Evolutionary conservation across 2,329 filamentous ascomycete genomes (phyloP), one percentile per base, ranked within the genome.

Genomic region (Chaetomiaceae sp.): DNA sequence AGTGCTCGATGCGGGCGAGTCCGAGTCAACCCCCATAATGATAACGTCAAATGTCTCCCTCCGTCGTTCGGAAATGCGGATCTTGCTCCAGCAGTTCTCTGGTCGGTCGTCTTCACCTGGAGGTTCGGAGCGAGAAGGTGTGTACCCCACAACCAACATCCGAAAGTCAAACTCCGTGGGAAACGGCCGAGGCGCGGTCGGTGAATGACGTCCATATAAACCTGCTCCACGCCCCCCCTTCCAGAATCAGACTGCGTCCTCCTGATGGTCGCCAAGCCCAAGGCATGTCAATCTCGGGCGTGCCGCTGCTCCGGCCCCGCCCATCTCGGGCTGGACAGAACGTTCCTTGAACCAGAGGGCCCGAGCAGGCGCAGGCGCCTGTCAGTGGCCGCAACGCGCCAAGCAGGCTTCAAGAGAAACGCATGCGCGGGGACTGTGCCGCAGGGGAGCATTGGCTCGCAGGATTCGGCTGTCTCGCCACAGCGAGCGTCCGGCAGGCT

Each of bases 1-100:
- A 22, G 42, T 33, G 14, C 34, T 30, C 10, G 51, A 51, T 30
- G 46, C 35, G 26, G 45, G 41, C 30, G 55, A 54, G 42, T 52
- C 49, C 44, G 53, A 55, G 43, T 55, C 42, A 34, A 44, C 44
- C 19, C 45, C 50, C 53, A 55, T 53, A n/a, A 43, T 52, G 36
- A 32, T 14, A 19, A 15, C 34, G 18, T 30, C 14, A n/a, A n/a
- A 17, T 18, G 7, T 18, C 17, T 36, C 37, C 20, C 26, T 37
- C 17, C 36, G 34, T 30, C 22, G 37, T n/a, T n/a, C n/a, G n/a
- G n/a, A n/a, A n/a, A n/a, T n/a, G n/a, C n/a, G n/a, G n/a, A n/a
- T n/a, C n/a, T n/a, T n/a, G n/a, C n/a, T n/a, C n/a, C n/a, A n/a
- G n/a, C n/a, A n/a, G n/a, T 6, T 2, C 29, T 32, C 6, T 11